Conservation (phyloP, 73 alveolate genomes). For the Symbiodinium natans region DNA sequence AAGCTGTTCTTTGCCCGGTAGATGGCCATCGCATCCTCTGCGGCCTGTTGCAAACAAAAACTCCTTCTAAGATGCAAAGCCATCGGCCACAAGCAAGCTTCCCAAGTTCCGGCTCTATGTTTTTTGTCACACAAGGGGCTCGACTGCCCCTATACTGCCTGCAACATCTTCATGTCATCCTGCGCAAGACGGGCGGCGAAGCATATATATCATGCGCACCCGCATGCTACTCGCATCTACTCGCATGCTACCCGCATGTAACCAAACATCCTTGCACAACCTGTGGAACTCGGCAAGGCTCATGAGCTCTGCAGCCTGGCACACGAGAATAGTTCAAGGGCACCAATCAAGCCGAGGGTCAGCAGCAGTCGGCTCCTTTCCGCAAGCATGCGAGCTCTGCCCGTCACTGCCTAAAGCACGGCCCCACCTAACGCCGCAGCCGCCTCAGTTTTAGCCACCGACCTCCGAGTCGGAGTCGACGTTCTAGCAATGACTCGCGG, state of each 20-base stretch:
- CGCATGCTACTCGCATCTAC: neutral
- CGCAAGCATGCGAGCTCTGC: too few species aligned
- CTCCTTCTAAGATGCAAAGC: neutral
- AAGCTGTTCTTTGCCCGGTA: constrained; percentile 73
- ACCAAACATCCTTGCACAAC: constrained; percentile 16
- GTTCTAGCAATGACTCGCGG: too few species aligned
- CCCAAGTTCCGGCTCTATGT: neutral
- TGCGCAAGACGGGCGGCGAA: neutral
- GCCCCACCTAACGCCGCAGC: too few species aligned
- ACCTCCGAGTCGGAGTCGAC: too few species aligned
- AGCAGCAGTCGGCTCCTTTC: neutral
- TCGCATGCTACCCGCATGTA: neutral
- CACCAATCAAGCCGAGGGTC: neutral
- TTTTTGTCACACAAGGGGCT: neutral
- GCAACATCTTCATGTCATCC: constrained; percentile 83
- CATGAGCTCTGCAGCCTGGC: constrained; percentile 76
- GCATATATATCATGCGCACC: neutral
- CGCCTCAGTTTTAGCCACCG: too few species aligned
- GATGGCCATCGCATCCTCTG: constrained; percentile 91
- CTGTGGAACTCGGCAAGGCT: constrained; percentile 89
- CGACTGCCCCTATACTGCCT: neutral
- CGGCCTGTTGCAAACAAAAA: constrained; percentile 13
- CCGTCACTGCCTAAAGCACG: too few species aligned
- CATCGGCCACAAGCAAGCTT: neutral
- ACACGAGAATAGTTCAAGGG: neutral